Conservation (phyloP, 257 asterid species). For the Orobanche coerulescens region DNA sequence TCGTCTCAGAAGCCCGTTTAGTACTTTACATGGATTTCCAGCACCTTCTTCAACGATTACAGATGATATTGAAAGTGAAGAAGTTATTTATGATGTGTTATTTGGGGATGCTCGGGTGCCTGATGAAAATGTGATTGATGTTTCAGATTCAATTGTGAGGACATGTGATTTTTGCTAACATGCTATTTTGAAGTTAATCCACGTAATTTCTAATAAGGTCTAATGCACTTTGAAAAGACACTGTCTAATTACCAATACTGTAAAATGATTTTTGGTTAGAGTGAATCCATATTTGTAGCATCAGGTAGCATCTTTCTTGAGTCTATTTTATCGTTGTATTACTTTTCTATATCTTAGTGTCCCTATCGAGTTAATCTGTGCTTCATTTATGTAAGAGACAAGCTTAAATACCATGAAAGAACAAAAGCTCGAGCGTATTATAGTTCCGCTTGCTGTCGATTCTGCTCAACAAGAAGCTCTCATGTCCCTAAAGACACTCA, state of each 20-base stretch:
- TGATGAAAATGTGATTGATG: conserved; percentile 24
- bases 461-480: conserved; percentile 79
- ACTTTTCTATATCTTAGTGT: background rate
- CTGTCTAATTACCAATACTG: background rate
- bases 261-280: background rate
- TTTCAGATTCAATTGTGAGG: conserved; percentile 25
- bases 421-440: conserved; percentile 38
- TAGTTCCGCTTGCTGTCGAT: conserved; percentile 63
- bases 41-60: conserved; percentile 25
- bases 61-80: conserved; percentile 25
- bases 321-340: background rate
- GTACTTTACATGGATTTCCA: conserved; percentile 25
- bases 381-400: conserved; percentile 27
- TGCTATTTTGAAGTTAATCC: background rate
- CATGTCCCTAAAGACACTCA: conserved; percentile 55
- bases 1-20: conserved; percentile 30
- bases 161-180: conserved; percentile 36
- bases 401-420: conserved; percentile 17
- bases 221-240: conserved; percentile 11
- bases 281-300: conserved; percentile 1
- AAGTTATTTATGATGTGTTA: conserved; percentile 26
- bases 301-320: background rate
- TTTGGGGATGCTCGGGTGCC: conserved; percentile 29
- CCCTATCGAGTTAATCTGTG: conserved; percentile 16
- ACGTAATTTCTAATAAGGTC: background rate